These are phyloP conservation scores for Eimeria sp. DNA, from an alignment of 169 alveolate genomes.

Conservation along the genomic window DNA sequence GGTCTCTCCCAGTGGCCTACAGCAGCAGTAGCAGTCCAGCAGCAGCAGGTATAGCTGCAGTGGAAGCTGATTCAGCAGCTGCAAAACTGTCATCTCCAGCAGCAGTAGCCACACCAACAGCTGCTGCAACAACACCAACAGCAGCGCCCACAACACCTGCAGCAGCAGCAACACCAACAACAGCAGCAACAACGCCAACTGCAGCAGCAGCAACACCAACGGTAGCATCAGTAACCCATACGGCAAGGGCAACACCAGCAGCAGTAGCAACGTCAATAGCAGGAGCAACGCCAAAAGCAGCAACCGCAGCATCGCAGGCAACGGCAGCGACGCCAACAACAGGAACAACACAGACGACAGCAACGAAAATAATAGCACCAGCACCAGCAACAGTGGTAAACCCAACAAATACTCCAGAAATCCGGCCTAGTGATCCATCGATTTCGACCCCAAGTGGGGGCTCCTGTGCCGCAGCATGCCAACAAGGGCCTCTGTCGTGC, in stretches of 20 bases:
- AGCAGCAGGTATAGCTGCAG: background rate
- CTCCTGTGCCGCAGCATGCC: conserved; percentile 10
- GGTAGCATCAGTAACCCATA: background rate
- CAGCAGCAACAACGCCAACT: conserved; percentile 13
- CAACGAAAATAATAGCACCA: background rate
- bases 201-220: conserved; percentile 49
- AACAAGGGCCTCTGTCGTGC: conserved; percentile 9
- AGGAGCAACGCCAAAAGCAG: conserved; percentile 17
- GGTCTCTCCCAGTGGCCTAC: conserved; percentile 17
- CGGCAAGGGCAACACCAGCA: conserved; percentile 2
- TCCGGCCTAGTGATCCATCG: conserved; percentile 14
- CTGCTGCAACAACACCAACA: conserved; percentile 1
- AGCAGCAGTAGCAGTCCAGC: conserved; percentile 40
- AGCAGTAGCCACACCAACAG: conserved; percentile 3
- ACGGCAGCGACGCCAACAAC: background rate
- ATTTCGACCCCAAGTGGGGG: background rate
- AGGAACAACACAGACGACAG: background rate
- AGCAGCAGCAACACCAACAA: conserved; percentile 4
- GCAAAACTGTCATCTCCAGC: background rate
- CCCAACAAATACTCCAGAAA: background rate
- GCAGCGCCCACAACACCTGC: background rate
- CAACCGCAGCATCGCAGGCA: background rate
- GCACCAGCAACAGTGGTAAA: conserved; percentile 11
- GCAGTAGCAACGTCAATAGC: background rate
- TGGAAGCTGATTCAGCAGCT: background rate